Conservation (phyloP, 768 basidiomycete genomes). For the Pisolithus marmoratus region DNA sequence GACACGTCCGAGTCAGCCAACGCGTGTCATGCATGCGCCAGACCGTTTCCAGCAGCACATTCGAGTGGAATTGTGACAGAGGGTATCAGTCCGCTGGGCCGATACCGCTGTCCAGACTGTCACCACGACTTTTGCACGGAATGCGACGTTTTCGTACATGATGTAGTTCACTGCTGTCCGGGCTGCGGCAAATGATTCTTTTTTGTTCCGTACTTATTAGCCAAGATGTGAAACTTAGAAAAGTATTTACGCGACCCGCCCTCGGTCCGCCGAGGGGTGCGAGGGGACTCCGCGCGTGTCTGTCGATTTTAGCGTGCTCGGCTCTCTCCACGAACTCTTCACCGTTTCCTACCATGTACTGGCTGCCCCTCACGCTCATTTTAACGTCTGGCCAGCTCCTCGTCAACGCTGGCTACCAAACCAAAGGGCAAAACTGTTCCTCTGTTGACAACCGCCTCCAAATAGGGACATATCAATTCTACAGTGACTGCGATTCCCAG, state of each 20-base stretch:
- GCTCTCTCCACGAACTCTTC: background rate
- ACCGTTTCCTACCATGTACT: slow-evolving; percentile 12
- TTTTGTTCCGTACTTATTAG: background rate
- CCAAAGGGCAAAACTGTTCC: slow-evolving; percentile 44
- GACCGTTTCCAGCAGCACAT: slow-evolving; percentile 51
- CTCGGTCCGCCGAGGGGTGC: too few species aligned
- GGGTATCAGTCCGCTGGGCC: slow-evolving; percentile 77
- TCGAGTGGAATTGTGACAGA: slow-evolving; percentile 38
- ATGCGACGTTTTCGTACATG: slow-evolving; percentile 95
- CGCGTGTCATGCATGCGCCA: slow-evolving; percentile 75
- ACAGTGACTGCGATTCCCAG: slow-evolving; percentile 67
- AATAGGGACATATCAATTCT: slow-evolving; percentile 73
- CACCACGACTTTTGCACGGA: slow-evolving; percentile 85
- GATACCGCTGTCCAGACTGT: slow-evolving; percentile 90
- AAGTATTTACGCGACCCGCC: too few species aligned
- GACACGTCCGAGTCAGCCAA: slow-evolving; percentile 30
- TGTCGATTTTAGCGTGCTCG: background rate
- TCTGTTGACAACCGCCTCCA: slow-evolving; percentile 61
- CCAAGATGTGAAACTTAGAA: too few species aligned
- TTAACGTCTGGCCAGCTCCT: slow-evolving; percentile 38
- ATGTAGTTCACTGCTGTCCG: slow-evolving; percentile 92
- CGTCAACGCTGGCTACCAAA: slow-evolving; percentile 42
- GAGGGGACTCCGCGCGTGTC: too few species aligned
- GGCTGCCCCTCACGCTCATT: slow-evolving; percentile 46
- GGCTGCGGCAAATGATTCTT: slow-evolving; percentile 58